Percentiles rank a stretch among this genome's conserved stretches.
Evolutionary conservation across 805 yeast species (phyloP).

Genomic region (Monosporozyma aquatica): DNA sequence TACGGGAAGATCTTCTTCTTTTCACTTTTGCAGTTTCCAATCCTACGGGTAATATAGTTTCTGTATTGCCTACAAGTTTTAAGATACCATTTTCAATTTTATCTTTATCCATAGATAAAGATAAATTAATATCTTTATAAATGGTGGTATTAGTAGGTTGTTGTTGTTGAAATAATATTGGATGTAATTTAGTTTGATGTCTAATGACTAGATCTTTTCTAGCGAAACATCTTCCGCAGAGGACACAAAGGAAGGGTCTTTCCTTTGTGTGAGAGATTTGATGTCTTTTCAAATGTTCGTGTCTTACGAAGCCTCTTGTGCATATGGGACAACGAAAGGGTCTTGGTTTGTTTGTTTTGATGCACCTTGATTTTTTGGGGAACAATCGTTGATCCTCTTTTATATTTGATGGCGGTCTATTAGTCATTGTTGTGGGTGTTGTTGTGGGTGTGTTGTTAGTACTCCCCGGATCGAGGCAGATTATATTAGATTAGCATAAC

Average conservation of each 20-base stretch:
- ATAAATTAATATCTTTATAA: constrained; percentile 21
- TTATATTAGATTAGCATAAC: too few relatives aligned
- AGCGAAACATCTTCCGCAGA: constrained; percentile 93
- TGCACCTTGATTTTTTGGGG: constrained; percentile 74
- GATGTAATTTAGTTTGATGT: constrained; percentile 89
- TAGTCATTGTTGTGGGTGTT: neutral
- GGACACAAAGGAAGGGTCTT: constrained; percentile 92
- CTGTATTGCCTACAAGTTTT: constrained; percentile 33
- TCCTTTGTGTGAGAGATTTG: constrained; percentile 92
- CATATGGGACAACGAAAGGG: constrained; percentile 88
- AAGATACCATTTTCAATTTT: constrained; percentile 19
- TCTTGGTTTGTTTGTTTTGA: constrained; percentile 87
- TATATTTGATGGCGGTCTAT: neutral
- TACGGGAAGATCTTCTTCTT: neutral
- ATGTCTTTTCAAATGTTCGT: constrained; percentile 90
- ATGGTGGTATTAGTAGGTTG: too few relatives aligned
- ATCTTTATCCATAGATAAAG: neutral
- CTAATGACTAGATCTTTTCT: constrained; percentile 79
- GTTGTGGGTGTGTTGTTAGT: neutral
- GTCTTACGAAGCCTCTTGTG: constrained; percentile 89
- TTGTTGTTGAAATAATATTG: too few relatives aligned
- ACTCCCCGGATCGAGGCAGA: too few relatives aligned
- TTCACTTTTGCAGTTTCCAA: constrained; percentile 7
- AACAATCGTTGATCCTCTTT: constrained; percentile 40
- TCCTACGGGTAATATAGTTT: constrained; percentile 31